phyloP scores from a whole-genome alignment of 768 basidiomycete species.

The Ramaria rubella region DNA sequence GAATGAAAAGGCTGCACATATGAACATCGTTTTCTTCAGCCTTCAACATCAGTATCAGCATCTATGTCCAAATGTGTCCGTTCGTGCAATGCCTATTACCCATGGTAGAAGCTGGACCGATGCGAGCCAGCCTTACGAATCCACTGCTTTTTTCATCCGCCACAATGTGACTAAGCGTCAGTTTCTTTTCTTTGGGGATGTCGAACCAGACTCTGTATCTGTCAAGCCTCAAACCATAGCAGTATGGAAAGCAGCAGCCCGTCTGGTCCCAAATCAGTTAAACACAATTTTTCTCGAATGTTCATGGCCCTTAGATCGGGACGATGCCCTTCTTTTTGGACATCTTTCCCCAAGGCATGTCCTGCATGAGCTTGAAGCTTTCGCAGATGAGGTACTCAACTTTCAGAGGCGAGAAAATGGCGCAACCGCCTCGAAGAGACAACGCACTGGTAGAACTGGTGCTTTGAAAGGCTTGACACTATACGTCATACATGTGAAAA shows the following conservation, averaged over 20 bases:
- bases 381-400: slow-evolving; percentile 61
- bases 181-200: slow-evolving; percentile 92
- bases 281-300: slow-evolving; percentile 92
- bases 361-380: slow-evolving; percentile 59
- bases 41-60: slow-evolving; percentile 46
- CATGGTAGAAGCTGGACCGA: slow-evolving; percentile 52
- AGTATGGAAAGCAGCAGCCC: slow-evolving; percentile 70
- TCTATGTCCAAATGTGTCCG: slow-evolving; percentile 52
- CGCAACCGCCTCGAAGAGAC: background rate
- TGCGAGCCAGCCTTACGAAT: slow-evolving; percentile 54
- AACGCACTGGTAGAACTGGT: slow-evolving; percentile 19
- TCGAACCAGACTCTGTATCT: slow-evolving; percentile 78
- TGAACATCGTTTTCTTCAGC: slow-evolving; percentile 25
- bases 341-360: slow-evolving; percentile 83
- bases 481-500: slow-evolving; percentile 88
- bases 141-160: slow-evolving; percentile 80
- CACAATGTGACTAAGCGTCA: slow-evolving; percentile 56
- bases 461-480: slow-evolving; percentile 56
- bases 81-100: slow-evolving; percentile 59
- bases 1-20: slow-evolving; percentile 7
- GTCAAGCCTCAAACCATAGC: slow-evolving; percentile 50
- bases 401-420: slow-evolving; percentile 19
- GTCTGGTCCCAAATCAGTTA: slow-evolving; percentile 56
- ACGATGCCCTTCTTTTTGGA: slow-evolving; percentile 66
- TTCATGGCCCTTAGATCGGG: slow-evolving; percentile 73